Base-by-base conservation (phyloP, 2,329 filamentous ascomycete genomes). In the Macrophomina pseudophaseolina region DNA sequence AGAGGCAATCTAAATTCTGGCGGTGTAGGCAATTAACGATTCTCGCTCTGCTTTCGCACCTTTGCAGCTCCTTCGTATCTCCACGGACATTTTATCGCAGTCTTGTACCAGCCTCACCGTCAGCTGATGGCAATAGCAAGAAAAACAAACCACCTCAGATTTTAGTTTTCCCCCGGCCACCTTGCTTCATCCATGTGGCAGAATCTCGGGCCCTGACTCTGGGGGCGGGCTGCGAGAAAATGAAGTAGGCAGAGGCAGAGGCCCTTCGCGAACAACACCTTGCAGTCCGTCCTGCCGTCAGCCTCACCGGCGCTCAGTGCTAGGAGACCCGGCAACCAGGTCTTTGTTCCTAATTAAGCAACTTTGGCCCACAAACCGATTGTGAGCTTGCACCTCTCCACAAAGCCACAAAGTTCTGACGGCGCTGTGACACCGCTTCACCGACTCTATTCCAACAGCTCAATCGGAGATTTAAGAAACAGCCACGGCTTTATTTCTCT, bases 391-490 rank as follows among this genome's bases (percentile, higher is more conserved):
- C 33, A 35, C 18, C n/a, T 33, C 40, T 9, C 58, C 18, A 44
- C 44, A 42, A 49, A 28, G 23, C 23, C 32, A 62, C 58, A 62
- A 62, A 42, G 49, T 54, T 65, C 52, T 65, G 63, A 58, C 63
- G 51, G 44, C 30, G 42, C 51, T 30, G 63, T 65, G 40, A 56
- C 63, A 65, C 63, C 7, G 33, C 30, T 33, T 38, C 58, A 49
- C 58, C 58, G n/a, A 38, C 58, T 62, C 58, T 62, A 49, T 62
- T 49, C 28, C 18, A 16, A 28, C 44, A 11, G 42, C 42, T 54
- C 53, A 56, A 56, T 65, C 63, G 63, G 63, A 65, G 63, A 65
- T 49, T 65, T 56, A 58, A 65, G 32, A 58, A n/a, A 6, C 32
- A 46, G 51, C 63, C 63, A 58, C 33, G 32, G 51, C 63, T 32